These are phyloP conservation scores for Sphagnum fallax DNA, from an alignment of 228 moss, liverwort and hornwort species.

Conservation along the genomic window DNA sequence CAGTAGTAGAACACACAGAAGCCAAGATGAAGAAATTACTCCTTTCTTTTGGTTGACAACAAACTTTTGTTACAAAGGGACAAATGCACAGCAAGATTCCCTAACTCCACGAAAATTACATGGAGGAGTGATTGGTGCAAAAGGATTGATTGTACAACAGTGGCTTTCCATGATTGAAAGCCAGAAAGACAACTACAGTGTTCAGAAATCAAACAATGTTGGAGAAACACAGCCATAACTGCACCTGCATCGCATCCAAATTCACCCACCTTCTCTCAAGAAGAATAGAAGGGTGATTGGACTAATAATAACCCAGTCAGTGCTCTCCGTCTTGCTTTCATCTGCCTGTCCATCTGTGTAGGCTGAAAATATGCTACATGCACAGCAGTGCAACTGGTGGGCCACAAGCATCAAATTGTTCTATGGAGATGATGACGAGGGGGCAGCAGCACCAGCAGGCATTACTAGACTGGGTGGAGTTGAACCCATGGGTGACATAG, in stretches of 20 bases:
- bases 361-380: constrained; percentile 10
- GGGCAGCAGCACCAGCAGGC: constrained; percentile 5
- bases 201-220: constrained; percentile 7
- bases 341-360: neutral
- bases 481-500: constrained; percentile 6
- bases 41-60: too few species aligned
- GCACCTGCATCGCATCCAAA: neutral
- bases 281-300: constrained; percentile 2
- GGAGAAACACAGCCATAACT: constrained; percentile 9
- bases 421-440: constrained; percentile 24
- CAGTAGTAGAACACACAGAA: too few species aligned
- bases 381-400: constrained; percentile 1
- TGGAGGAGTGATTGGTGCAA: too few species aligned
- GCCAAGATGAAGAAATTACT: too few species aligned
- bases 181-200: too few species aligned
- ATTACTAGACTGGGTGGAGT: constrained; percentile 3
- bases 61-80: too few species aligned
- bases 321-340: too few species aligned
- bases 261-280: constrained; percentile 7
- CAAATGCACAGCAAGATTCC: too few species aligned
- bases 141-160: too few species aligned
- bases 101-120: too few species aligned
- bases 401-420: neutral
- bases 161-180: too few species aligned
- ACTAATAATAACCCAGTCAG: neutral